phyloP scores from a whole-genome alignment of 179 eudicot species.

The Heliamphora pulchella region DNA sequence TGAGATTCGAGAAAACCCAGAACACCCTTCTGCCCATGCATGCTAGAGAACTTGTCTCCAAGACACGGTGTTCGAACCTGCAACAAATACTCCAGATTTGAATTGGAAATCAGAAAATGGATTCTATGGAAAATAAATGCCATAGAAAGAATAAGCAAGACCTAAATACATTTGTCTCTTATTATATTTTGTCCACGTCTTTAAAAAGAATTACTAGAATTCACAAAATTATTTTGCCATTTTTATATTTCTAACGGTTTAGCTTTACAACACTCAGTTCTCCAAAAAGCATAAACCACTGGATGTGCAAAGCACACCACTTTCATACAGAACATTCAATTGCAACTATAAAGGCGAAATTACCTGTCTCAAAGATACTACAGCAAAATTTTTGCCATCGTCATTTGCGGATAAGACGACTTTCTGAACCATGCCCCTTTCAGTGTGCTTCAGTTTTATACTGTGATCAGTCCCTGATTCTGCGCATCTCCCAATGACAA shows the following conservation, averaged over 20 bases:
- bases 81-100: conserved; percentile 6
- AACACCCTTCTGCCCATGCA: conserved; percentile 98
- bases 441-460: conserved; percentile 83
- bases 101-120: neutral
- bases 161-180: neutral
- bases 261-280: neutral
- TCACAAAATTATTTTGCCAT: neutral
- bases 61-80: conserved; percentile 91
- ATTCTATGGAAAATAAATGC: neutral
- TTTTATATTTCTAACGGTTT: neutral
- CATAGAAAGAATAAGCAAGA: neutral
- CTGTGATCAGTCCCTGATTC: conserved; percentile 86
- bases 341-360: neutral
- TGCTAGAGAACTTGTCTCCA: conserved; percentile 90
- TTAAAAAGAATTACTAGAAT: neutral
- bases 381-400: conserved; percentile 88
- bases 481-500: conserved; percentile 69
- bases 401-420: conserved; percentile 91
- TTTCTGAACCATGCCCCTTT: conserved; percentile 94
- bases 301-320: neutral
- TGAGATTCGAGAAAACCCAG: conserved; percentile 79
- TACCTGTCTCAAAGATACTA: conserved; percentile 92
- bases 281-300: neutral
- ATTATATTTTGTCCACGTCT: neutral
- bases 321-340: neutral